Conservation (phyloP, 2,329 filamentous ascomycete genomes). For the Macrophomina pseudophaseolina region DNA sequence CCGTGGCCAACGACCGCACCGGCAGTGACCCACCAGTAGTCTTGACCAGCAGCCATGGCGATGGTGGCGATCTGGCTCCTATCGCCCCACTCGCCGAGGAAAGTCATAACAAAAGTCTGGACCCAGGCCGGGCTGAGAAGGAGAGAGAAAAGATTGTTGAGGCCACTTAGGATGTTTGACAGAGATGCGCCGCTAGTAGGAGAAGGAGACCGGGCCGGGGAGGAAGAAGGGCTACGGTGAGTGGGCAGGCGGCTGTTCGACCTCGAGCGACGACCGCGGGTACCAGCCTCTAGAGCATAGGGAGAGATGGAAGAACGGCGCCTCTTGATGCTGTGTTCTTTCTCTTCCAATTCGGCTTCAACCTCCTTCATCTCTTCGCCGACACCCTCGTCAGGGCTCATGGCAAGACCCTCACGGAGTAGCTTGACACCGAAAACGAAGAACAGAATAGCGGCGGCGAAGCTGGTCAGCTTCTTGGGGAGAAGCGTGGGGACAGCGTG, state of each 20-base stretch:
- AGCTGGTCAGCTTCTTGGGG: conserved; percentile 87
- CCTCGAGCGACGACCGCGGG: conserved; percentile 71
- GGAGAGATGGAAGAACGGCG: conserved; percentile 73
- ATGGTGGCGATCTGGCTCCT: conserved; percentile 97
- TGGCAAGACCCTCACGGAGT: conserved; percentile 82
- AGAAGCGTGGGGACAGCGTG: conserved; percentile 91
- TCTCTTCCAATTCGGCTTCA: conserved; percentile 90
- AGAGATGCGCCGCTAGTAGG: conserved; percentile 55
- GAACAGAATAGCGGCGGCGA: conserved; percentile 84
- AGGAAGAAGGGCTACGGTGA: conserved; percentile 75
- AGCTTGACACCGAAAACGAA: conserved; percentile 86
- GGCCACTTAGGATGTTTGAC: conserved; percentile 62
- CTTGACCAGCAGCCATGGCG: conserved; percentile 96
- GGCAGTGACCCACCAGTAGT: conserved; percentile 98
- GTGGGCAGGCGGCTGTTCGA: conserved; percentile 79
- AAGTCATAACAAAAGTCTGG: conserved; percentile 98
- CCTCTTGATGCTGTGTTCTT: conserved; percentile 77
- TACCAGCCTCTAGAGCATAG: conserved; percentile 79
- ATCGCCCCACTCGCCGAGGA: conserved; percentile 97
- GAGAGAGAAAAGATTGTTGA: conserved; percentile 85
- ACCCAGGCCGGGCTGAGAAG: conserved; percentile 96
- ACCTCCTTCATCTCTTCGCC: conserved; percentile 98
- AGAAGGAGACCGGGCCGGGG: conserved; percentile 49
- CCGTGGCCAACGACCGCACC: conserved; percentile 86
- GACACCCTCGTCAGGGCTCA: conserved; percentile 89